A percentile compares a stretch with the other conserved stretches of the same genome.
Conservation (phyloP, 192 early-diverging fungal species). For the Backusella tarrabulga region DNA sequence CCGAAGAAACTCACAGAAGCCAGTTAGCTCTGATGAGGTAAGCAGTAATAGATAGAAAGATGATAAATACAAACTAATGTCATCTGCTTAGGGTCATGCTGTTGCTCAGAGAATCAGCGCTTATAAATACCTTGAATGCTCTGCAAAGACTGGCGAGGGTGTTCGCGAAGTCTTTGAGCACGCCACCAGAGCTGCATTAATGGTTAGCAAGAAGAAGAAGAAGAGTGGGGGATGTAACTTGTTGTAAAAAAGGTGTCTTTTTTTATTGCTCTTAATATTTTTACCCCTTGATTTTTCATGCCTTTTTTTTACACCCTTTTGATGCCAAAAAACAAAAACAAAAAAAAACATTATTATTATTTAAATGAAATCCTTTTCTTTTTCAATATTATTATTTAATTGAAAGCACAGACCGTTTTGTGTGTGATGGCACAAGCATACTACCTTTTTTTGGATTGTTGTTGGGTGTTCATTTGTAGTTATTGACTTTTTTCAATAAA, state of each 20-base stretch:
- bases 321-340: not conserved
- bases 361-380: not conserved
- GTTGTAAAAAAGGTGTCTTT: conserved; percentile 18
- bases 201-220: conserved; percentile 35
- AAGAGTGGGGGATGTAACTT: conserved; percentile 23
- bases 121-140: conserved; percentile 85
- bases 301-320: not conserved
- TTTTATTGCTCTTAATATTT: not conserved
- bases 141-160: conserved; percentile 76
- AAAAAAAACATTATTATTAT: not conserved
- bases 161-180: conserved; percentile 86
- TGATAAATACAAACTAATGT: not conserved
- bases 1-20: conserved; percentile 66
- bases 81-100: conserved; percentile 52
- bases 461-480: not conserved
- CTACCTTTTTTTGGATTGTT: not conserved
- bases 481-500: not conserved
- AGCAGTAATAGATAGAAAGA: conserved; percentile 11
- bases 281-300: conserved; percentile 7
- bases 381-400: not conserved
- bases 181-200: conserved; percentile 83
- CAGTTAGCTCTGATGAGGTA: conserved; percentile 75
- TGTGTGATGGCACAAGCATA: not conserved
- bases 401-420: not conserved
- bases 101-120: conserved; percentile 87